These are phyloP conservation scores for Wickerhamiella vanderwaltii DNA, from an alignment of 805 yeast genomes.

Conservation along the genomic window DNA sequence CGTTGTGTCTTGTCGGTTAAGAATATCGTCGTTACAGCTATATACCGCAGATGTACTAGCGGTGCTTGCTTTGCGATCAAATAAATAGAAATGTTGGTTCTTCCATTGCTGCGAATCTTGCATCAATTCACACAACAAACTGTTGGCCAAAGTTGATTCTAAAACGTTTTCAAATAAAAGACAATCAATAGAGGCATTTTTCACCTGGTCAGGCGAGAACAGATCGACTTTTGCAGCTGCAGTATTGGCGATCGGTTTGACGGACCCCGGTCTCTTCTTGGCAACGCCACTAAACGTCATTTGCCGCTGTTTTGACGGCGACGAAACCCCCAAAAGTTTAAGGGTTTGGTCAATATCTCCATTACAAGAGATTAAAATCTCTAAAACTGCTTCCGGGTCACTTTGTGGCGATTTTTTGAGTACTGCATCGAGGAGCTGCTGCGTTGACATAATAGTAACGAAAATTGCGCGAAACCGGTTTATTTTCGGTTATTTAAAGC, in stretches of 20 bases:
- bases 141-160: slow-evolving; percentile 38
- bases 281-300: slow-evolving; percentile 14
- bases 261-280: neutral
- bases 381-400: slow-evolving; percentile 34
- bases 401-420: slow-evolving; percentile 33
- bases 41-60: slow-evolving; percentile 40
- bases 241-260: neutral
- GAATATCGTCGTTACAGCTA: slow-evolving; percentile 20
- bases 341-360: slow-evolving; percentile 40
- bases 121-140: slow-evolving; percentile 33
- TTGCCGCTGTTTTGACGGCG: slow-evolving; percentile 13
- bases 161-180: slow-evolving; percentile 41
- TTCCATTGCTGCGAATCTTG: slow-evolving; percentile 33
- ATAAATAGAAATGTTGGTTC: slow-evolving; percentile 42
- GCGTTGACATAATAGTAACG: slow-evolving; percentile 18
- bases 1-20: slow-evolving; percentile 17
- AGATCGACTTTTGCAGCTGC: slow-evolving; percentile 24
- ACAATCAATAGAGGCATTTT: slow-evolving; percentile 33
- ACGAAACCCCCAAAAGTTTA: slow-evolving; percentile 28
- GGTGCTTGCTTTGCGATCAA: slow-evolving; percentile 49
- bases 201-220: slow-evolving; percentile 41
- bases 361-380: slow-evolving; percentile 40
- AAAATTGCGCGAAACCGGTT: neutral
- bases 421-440: slow-evolving; percentile 17
- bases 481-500: too few relatives aligned